A percentile compares a stretch with the other conserved stretches of the same genome.
Conservation (phyloP, 2,329 filamentous ascomycete species). For the Ceratocystis cubensis region DNA sequence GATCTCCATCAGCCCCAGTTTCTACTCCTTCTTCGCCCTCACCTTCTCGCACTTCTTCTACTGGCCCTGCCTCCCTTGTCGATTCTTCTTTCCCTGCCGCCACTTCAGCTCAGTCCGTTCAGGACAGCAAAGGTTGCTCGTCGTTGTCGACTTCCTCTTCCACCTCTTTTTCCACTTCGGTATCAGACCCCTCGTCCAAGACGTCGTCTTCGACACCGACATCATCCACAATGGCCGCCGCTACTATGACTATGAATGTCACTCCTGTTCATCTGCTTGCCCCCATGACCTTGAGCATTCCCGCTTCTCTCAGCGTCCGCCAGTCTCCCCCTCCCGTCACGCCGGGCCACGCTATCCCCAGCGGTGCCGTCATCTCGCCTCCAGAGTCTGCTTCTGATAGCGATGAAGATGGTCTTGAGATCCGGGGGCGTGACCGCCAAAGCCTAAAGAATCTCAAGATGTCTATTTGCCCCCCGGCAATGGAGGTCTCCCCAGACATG, state of each 20-base stretch:
- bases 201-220: constrained; percentile 14
- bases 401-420: constrained; percentile 49
- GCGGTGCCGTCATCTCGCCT: constrained; percentile 77
- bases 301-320: constrained; percentile 50
- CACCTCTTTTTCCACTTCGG: constrained; percentile 11
- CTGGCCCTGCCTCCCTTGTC: neutral
- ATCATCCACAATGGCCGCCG: constrained; percentile 19
- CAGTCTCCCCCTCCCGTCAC: constrained; percentile 76
- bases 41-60: constrained; percentile 14
- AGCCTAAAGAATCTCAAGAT: constrained; percentile 60
- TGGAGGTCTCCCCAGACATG: constrained; percentile 23
- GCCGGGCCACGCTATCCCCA: constrained; percentile 59
- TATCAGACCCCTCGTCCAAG: constrained; percentile 5
- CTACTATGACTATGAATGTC: constrained; percentile 19
- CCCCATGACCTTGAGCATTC: constrained; percentile 27
- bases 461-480: constrained; percentile 50
- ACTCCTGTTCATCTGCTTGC: constrained; percentile 15
- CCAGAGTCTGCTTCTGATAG: constrained; percentile 65
- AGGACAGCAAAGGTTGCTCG: constrained; percentile 16
- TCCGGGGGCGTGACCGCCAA: constrained; percentile 38
- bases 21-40: constrained; percentile 8
- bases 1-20: constrained; percentile 37
- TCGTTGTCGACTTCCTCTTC: constrained; percentile 13
- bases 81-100: constrained; percentile 15
- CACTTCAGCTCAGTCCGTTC: constrained; percentile 8